phyloP scores from a whole-genome alignment of 78 protist species.

The Dictyostelium capitatum region DNA sequence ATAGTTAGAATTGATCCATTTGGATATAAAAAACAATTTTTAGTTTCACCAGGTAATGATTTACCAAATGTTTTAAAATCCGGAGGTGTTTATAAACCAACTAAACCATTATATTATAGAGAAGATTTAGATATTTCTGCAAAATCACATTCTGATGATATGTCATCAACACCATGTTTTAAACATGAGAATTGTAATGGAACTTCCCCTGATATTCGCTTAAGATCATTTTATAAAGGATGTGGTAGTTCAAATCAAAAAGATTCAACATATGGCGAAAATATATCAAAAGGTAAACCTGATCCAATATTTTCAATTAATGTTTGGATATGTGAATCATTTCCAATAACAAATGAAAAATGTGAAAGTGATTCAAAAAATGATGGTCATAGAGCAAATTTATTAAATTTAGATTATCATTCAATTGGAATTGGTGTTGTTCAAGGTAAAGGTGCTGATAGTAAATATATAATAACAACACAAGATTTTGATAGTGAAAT shows the following conservation, averaged over 20 bases:
- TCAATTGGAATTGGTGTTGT: not conserved
- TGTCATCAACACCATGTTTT: slow-evolving; percentile 13
- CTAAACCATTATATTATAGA: not conserved
- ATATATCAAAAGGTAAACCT: not conserved
- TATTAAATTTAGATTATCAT: not conserved
- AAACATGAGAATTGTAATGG: slow-evolving; percentile 5
- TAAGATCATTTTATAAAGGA: not conserved
- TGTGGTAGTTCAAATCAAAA: slow-evolving; percentile 4
- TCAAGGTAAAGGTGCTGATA: not conserved
- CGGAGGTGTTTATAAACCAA: not conserved
- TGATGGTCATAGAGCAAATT: slow-evolving; percentile 13
- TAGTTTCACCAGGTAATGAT: not conserved
- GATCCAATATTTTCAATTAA: not conserved
- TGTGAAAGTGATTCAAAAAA: not conserved
- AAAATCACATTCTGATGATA: not conserved
- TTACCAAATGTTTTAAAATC: not conserved
- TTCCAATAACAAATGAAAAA: not conserved
- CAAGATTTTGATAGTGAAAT: slow-evolving; percentile 11
- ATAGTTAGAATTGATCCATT: slow-evolving; percentile 18
- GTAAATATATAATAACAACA: not conserved
- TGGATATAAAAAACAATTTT: slow-evolving; percentile 1
- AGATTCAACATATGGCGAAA: not conserved
- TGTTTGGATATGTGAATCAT: slow-evolving; percentile 13
- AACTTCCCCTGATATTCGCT: not conserved
- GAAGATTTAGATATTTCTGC: not conserved